These are phyloP conservation scores for Lantana camara DNA, from an alignment of 257 asterid genomes.

Conservation along the genomic window DNA sequence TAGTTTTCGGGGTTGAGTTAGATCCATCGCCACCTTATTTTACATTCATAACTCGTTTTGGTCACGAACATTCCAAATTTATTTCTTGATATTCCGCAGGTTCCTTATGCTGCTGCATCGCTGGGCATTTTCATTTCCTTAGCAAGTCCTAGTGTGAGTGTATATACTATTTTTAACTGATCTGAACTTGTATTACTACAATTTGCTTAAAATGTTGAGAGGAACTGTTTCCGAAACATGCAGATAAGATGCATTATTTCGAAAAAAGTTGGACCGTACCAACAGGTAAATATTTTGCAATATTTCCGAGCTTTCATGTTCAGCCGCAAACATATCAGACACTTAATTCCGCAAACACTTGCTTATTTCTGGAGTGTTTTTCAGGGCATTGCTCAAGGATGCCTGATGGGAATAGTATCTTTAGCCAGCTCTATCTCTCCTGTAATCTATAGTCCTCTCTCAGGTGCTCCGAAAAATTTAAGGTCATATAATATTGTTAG, in stretches of 20 bases:
- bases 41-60: no score
- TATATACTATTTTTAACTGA: no score
- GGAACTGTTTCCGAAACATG: conserved; percentile 5
- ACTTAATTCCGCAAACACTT: no score
- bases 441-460: conserved; percentile 32
- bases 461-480: conserved; percentile 2
- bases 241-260: conserved; percentile 89
- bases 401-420: conserved; percentile 57
- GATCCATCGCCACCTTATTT: no score
- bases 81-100: no score
- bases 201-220: background rate
- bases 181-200: background rate
- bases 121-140: conserved; percentile 54
- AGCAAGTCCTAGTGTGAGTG: conserved; percentile 82
- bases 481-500: no score
- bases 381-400: conserved; percentile 79
- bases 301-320: no score
- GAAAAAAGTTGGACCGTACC: conserved; percentile 71
- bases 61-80: no score
- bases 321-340: no score
- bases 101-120: conserved; percentile 73
- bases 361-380: no score
- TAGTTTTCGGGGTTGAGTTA: no score
- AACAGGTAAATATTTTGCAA: no score
- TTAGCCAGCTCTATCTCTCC: conserved; percentile 57